phyloP scores from a whole-genome alignment of 2,329 filamentous ascomycete genomes.

The Alternaria panax region DNA sequence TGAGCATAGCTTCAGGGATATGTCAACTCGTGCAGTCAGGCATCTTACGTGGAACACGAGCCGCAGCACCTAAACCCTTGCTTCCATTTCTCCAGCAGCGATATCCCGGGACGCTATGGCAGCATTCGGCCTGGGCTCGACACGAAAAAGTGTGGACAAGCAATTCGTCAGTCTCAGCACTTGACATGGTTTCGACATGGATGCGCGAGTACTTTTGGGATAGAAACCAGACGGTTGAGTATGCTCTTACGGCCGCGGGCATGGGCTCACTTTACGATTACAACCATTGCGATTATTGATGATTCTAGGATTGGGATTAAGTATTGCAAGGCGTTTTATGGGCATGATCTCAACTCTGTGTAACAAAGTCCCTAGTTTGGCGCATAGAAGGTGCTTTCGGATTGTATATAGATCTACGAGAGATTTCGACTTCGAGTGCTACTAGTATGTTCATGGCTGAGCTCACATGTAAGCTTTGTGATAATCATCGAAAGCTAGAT shows the following conservation, averaged over 20 bases:
- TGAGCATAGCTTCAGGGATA: conserved; percentile 45
- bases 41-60: conserved; percentile 36
- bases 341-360: conserved; percentile 1
- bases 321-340: conserved; percentile 9
- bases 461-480: background rate
- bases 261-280: conserved; percentile 38
- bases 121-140: conserved; percentile 37
- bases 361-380: background rate
- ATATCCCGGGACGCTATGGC: conserved; percentile 42
- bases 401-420: background rate
- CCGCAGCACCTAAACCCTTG: conserved; percentile 36
- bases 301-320: background rate
- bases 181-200: conserved; percentile 45
- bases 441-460: background rate
- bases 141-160: conserved; percentile 47
- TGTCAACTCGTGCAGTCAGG: conserved; percentile 38
- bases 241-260: conserved; percentile 38
- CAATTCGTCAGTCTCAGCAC: conserved; percentile 38
- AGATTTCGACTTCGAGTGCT: background rate
- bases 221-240: conserved; percentile 41
- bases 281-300: conserved; percentile 29
- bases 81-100: conserved; percentile 35
- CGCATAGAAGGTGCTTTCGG: background rate
- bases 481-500: background rate
- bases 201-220: conserved; percentile 51